Evolutionary conservation across 495 filamentous ascomycete species (phyloP).

Genomic region (Penicillium turbatum): DNA sequence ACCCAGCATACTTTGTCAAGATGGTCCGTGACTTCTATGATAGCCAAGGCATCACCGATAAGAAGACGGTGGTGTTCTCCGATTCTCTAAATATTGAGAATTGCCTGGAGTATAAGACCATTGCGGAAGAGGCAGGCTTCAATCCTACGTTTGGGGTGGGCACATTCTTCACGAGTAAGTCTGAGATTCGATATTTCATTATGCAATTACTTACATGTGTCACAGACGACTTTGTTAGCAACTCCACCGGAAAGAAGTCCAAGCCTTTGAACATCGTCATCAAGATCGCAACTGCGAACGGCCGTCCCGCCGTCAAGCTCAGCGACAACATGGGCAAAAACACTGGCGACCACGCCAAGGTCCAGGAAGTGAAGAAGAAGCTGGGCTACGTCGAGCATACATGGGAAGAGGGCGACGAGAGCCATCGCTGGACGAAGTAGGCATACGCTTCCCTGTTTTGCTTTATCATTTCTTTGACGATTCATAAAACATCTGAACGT

Average conservation of each 20-base stretch:
- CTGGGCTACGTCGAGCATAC: slow-evolving; percentile 80
- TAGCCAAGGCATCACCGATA: slow-evolving; percentile 63
- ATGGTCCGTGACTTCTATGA: slow-evolving; percentile 86
- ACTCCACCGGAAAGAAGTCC: slow-evolving; percentile 70
- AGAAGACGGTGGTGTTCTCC: slow-evolving; percentile 95
- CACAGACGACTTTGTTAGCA: slow-evolving; percentile 71
- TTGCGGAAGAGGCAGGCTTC: slow-evolving; percentile 76
- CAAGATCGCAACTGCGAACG: slow-evolving; percentile 80
- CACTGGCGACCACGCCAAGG: slow-evolving; percentile 75
- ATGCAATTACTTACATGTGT: neutral
- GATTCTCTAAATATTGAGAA: slow-evolving; percentile 89
- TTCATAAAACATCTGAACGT: neutral
- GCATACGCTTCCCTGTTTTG: slow-evolving; percentile 1
- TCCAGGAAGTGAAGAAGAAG: slow-evolving; percentile 75
- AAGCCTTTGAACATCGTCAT: slow-evolving; percentile 97
- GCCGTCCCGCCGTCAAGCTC: slow-evolving; percentile 86
- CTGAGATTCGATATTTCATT: neutral
- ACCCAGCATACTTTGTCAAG: slow-evolving; percentile 77
- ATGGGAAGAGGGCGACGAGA: slow-evolving; percentile 83
- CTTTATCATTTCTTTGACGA: neutral
- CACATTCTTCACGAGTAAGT: slow-evolving; percentile 83
- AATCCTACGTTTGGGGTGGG: slow-evolving; percentile 85
- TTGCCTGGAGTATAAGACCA: slow-evolving; percentile 82
- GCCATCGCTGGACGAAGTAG: slow-evolving; percentile 64
- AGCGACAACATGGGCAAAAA: slow-evolving; percentile 98